Conservation (phyloP, 805 yeast genomes). For the Saccharomyces paradoxus region DNA sequence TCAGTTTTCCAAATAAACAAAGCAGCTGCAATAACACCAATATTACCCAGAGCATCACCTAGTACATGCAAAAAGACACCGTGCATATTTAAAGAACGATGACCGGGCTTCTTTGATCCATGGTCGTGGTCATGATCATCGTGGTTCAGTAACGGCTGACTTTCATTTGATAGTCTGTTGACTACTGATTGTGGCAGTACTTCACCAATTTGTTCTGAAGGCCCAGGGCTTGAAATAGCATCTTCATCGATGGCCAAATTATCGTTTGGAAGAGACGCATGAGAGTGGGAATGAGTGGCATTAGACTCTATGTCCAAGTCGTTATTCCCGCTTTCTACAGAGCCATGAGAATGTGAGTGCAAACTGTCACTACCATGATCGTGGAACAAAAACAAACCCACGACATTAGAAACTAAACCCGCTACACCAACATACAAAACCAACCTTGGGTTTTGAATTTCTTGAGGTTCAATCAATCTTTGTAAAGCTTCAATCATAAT, state of each 20-base stretch:
- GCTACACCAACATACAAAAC: conserved; percentile 74
- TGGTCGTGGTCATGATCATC: neutral
- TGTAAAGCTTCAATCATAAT: conserved; percentile 90
- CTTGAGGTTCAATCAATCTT: conserved; percentile 74
- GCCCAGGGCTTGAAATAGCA: neutral
- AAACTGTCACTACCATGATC: conserved; percentile 60
- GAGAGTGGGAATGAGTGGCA: neutral
- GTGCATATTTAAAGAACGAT: conserved; percentile 70
- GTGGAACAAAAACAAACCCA: conserved; percentile 83
- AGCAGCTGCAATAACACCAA: conserved; percentile 86
- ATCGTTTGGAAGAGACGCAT: neutral
- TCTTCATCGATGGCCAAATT: conserved; percentile 10
- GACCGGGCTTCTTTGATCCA: neutral
- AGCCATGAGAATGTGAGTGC: conserved; percentile 36
- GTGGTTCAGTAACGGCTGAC: neutral
- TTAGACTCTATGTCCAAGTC: neutral
- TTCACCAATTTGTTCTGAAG: neutral
- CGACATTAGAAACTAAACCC: conserved; percentile 73
- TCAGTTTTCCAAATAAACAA: conserved; percentile 87
- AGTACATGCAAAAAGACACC: conserved; percentile 90
- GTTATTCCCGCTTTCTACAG: conserved; percentile 1
- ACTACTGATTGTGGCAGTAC: neutral
- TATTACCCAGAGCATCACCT: conserved; percentile 90
- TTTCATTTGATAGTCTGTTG: neutral
- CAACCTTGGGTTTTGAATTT: conserved; percentile 72